These are phyloP conservation scores for Sporothrix schenckii DNA, from an alignment of 2,329 filamentous ascomycete species.

Conservation along the genomic window DNA sequence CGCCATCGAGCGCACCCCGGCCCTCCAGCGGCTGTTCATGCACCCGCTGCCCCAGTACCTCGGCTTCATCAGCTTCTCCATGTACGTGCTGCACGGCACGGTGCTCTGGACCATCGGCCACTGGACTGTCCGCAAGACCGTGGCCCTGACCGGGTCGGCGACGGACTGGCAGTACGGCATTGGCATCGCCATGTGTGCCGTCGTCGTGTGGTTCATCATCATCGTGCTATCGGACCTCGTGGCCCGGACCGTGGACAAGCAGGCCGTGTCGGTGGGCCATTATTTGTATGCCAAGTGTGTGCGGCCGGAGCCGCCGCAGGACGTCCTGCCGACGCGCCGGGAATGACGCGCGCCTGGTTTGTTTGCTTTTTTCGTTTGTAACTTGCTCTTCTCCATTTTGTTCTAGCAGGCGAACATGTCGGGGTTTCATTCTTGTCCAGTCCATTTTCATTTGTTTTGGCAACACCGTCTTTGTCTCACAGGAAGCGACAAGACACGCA, in stretches of 20 bases:
- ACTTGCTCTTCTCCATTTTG: not conserved
- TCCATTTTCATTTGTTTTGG: not conserved
- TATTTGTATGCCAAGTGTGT: constrained; percentile 52
- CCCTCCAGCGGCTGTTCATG: constrained; percentile 40
- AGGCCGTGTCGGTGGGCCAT: constrained; percentile 59
- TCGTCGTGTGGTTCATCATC: constrained; percentile 54
- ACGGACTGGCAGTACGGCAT: constrained; percentile 48
- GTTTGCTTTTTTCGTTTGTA: not conserved
- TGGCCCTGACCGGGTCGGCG: constrained; percentile 51
- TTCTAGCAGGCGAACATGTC: constrained; percentile 15
- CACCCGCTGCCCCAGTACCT: constrained; percentile 49
- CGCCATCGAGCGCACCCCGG: constrained; percentile 36
- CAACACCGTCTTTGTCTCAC: not conserved
- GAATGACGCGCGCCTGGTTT: not conserved
- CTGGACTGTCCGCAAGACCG: constrained; percentile 31
- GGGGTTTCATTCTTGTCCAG: not conserved
- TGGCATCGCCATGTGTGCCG: constrained; percentile 52
- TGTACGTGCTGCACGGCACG: constrained; percentile 65
- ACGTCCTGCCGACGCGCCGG: constrained; percentile 11
- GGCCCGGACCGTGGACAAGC: constrained; percentile 59
- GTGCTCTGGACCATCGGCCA: constrained; percentile 58
- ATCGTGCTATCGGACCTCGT: constrained; percentile 61
- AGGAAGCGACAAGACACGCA: not conserved
- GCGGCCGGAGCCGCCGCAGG: constrained; percentile 11
- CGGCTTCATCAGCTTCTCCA: constrained; percentile 61